Conservation (phyloP, 306 rosid species). For the Cucumis hystrix region DNA sequence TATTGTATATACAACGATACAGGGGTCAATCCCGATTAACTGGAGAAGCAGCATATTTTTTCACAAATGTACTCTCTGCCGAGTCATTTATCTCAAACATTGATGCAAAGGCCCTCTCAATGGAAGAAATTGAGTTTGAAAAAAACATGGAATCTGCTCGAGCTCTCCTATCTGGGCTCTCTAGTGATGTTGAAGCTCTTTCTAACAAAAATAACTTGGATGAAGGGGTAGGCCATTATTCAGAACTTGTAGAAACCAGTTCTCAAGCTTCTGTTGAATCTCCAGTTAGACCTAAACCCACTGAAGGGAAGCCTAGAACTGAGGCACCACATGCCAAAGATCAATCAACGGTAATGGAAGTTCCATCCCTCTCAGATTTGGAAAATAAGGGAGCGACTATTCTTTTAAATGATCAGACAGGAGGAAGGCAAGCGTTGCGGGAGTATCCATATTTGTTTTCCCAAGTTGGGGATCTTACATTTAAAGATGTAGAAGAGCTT, state of each 20-base stretch:
- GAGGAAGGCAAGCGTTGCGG: slow-evolving; percentile 44
- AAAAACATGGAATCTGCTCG: slow-evolving; percentile 86
- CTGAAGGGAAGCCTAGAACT: slow-evolving; percentile 28
- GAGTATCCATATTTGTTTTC: slow-evolving; percentile 7
- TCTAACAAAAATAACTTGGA: slow-evolving; percentile 32
- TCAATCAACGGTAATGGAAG: slow-evolving; percentile 28
- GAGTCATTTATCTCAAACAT: slow-evolving; percentile 86
- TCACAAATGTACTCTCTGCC: slow-evolving; percentile 87
- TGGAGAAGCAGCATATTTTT: slow-evolving; percentile 80
- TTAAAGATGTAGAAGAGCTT: slow-evolving; percentile 66
- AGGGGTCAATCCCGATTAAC: slow-evolving; percentile 69
- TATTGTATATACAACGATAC: slow-evolving; percentile 82
- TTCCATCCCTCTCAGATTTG: slow-evolving; percentile 79
- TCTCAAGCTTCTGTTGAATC: slow-evolving; percentile 28
- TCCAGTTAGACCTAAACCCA: slow-evolving; percentile 19
- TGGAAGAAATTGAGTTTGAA: slow-evolving; percentile 84
- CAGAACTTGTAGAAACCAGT: slow-evolving; percentile 24
- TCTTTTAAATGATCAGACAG: slow-evolving; percentile 58
- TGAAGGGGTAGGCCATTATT: slow-evolving; percentile 19
- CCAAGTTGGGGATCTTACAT: slow-evolving; percentile 39
- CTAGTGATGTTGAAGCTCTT: slow-evolving; percentile 37
- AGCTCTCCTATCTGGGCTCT: slow-evolving; percentile 69
- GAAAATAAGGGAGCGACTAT: slow-evolving; percentile 26
- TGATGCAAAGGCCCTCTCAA: slow-evolving; percentile 82
- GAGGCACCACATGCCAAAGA: slow-evolving; percentile 23